Evolutionary conservation across 78 protist genomes (phyloP).

Genomic region (Anaeramoeba ignava): DNA sequence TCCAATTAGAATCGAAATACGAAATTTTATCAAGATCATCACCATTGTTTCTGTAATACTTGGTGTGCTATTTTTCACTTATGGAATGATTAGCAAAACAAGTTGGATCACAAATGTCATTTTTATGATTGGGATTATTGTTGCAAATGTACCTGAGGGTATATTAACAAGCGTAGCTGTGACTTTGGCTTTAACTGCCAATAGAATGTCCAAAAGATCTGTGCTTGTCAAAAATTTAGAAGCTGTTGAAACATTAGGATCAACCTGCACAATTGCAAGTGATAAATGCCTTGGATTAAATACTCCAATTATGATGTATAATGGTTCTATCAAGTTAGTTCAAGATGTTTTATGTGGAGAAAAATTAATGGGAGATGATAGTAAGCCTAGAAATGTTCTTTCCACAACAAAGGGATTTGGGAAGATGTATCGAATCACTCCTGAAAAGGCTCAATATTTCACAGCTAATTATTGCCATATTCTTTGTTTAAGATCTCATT

Average conservation of each 20-base stretch:
- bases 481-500: too few species aligned
- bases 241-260: conserved; percentile 92
- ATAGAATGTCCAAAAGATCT: conserved; percentile 62
- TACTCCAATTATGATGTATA: neutral
- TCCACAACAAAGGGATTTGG: too few species aligned
- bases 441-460: too few species aligned
- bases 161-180: conserved; percentile 75
- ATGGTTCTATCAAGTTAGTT: neutral
- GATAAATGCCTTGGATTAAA: conserved; percentile 28
- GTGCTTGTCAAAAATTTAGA: conserved; percentile 65
- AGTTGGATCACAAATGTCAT: neutral
- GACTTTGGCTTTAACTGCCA: conserved; percentile 64
- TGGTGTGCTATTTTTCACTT: conserved; percentile 34
- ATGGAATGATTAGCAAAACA: conserved; percentile 12
- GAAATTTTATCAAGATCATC: conserved; percentile 55
- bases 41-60: conserved; percentile 49
- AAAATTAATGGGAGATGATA: too few species aligned
- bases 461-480: too few species aligned
- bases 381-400: too few species aligned
- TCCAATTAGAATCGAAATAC: conserved; percentile 59
- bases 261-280: conserved; percentile 33
- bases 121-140: conserved; percentile 39
- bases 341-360: neutral
- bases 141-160: conserved; percentile 77
- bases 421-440: too few species aligned